A percentile compares a stretch with the other conserved stretches of the same genome.
phyloP scores from a whole-genome alignment of 768 basidiomycete genomes.

The Mycena rosella region DNA sequence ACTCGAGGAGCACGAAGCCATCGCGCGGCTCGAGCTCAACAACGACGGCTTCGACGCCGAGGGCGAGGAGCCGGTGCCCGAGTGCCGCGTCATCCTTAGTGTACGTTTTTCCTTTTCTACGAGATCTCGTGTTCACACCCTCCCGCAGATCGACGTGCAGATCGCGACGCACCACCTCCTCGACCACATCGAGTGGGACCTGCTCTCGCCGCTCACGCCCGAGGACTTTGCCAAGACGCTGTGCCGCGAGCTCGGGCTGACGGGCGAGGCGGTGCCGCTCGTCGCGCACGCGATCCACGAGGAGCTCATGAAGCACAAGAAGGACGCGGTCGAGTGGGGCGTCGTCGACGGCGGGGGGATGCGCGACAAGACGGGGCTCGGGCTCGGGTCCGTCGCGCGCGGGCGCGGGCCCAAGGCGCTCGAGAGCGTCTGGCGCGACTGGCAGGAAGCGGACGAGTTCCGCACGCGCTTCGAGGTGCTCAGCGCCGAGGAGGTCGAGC shows the following conservation, averaged over 20 bases:
- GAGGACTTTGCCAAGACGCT: slow-evolving; percentile 86
- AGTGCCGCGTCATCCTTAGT: slow-evolving; percentile 86
- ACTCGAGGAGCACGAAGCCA: slow-evolving; percentile 88
- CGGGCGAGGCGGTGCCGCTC: slow-evolving; percentile 89
- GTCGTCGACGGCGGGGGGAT: slow-evolving; percentile 78
- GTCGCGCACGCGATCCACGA: slow-evolving; percentile 96
- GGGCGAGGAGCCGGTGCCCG: slow-evolving; percentile 70
- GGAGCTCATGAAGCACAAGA: slow-evolving; percentile 95
- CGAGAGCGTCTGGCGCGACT: slow-evolving; percentile 94
- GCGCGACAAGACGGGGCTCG: slow-evolving; percentile 88
- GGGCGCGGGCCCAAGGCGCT: slow-evolving; percentile 83
- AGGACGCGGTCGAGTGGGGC: slow-evolving; percentile 95
- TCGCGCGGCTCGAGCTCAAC: slow-evolving; percentile 81
- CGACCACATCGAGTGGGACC: slow-evolving; percentile 99
- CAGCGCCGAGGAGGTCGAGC: slow-evolving; percentile 91
- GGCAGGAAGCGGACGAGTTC: slow-evolving; percentile 93
- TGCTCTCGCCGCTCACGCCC: slow-evolving; percentile 92
- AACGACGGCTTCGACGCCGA: slow-evolving; percentile 57
- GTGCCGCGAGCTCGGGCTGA: slow-evolving; percentile 87
- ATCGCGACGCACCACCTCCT: slow-evolving; percentile 91
- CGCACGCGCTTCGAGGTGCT: slow-evolving; percentile 89
- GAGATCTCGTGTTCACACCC: too few species aligned
- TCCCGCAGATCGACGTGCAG: slow-evolving; percentile 95
- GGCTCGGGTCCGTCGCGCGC: slow-evolving; percentile 80
- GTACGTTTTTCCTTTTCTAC: slow-evolving; percentile 56